Evolutionary conservation across 768 basidiomycete genomes (phyloP), one percentile per base, ranked within the genome.

Genomic region (Cystobasidium onofrii): DNA sequence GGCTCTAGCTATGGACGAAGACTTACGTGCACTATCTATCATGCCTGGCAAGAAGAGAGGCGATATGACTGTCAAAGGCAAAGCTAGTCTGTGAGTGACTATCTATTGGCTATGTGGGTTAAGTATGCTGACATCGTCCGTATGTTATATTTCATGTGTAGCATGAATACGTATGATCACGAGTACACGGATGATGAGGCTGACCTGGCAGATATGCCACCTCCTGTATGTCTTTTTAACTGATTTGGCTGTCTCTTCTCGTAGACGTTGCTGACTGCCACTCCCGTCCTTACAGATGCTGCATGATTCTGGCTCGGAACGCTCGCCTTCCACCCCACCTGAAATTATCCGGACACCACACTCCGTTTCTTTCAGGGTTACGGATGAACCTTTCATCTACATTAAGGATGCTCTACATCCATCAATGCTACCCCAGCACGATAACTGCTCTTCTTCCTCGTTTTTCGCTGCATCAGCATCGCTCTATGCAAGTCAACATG

Each of bases 111-210:
- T n/a, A 9, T 7, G 12, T 50, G n/a, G n/a, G n/a, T n/a, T n/a
- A n/a, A n/a, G n/a, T 20, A n/a, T 50, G 46, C 46, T 50, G n/a
- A 50, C 12, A 20, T 9, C 46, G 6, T 3, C 46, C 46, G n/a
- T n/a, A n/a, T n/a, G n/a, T n/a, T 50, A 15, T 6, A 6, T 39
- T 39, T 15, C 7, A 39, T 20, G 4, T 50, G 3, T 20, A 60
- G 57, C 33, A 60, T 60, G 57, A 60, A 34, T 23, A 60, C 57
- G 12, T 60, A 29, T 34, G 57, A 60, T 27, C 17, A 29, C 13
- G 57, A 60, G 10, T 60, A 29, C 31, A 60, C 57, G 12, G 57
- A 60, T 17, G 57, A 60, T 60, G 57, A 60, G 20, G 57, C 57
- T 60, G 57, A 60, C 31, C 25, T 60, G 15, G 57, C 57, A 13